phyloP scores from a whole-genome alignment of 345 rosid species.

The Rhizophora mangle region DNA sequence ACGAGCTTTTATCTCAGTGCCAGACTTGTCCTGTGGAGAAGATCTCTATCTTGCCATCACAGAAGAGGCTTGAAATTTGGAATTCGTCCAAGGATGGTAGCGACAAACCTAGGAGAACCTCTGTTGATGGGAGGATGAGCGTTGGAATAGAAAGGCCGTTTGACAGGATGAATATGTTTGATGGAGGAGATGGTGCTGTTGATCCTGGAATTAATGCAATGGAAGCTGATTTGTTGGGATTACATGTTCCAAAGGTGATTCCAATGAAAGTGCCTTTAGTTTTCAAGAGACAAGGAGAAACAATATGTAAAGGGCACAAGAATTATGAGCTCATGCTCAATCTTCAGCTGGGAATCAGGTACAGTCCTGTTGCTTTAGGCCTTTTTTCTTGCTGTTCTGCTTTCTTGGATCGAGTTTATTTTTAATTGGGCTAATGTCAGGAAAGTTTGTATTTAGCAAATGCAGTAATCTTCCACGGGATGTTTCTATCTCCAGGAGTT shows the following conservation, averaged over 20 bases:
- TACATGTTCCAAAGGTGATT: conserved; percentile 25
- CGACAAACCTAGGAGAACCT: conserved; percentile 55
- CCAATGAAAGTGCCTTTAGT: conserved; percentile 65
- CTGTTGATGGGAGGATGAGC: conserved; percentile 82
- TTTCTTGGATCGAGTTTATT: too few relatives aligned
- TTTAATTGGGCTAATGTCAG: too few relatives aligned
- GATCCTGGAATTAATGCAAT: conserved; percentile 12
- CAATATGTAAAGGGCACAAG: conserved; percentile 82
- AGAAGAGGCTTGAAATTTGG: conserved; percentile 78
- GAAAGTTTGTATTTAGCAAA: too few relatives aligned
- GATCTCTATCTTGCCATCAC: conserved; percentile 74
- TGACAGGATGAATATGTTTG: conserved; percentile 75
- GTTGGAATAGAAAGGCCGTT: conserved; percentile 68
- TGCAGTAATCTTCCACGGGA: too few relatives aligned
- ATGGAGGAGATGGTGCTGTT: conserved; percentile 21
- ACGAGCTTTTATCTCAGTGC: conserved; percentile 31
- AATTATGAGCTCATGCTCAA: conserved; percentile 96
- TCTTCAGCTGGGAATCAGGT: conserved; percentile 68
- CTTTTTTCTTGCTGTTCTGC: background rate
- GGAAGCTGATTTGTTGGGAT: conserved; percentile 45
- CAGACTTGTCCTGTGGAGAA: conserved; percentile 57
- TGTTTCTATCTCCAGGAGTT: too few relatives aligned
- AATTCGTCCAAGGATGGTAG: conserved; percentile 54
- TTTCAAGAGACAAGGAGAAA: conserved; percentile 78
- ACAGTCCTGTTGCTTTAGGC: background rate